phyloP scores from a whole-genome alignment of 2,329 filamentous ascomycete species.

The Alternaria metachromatica region DNA sequence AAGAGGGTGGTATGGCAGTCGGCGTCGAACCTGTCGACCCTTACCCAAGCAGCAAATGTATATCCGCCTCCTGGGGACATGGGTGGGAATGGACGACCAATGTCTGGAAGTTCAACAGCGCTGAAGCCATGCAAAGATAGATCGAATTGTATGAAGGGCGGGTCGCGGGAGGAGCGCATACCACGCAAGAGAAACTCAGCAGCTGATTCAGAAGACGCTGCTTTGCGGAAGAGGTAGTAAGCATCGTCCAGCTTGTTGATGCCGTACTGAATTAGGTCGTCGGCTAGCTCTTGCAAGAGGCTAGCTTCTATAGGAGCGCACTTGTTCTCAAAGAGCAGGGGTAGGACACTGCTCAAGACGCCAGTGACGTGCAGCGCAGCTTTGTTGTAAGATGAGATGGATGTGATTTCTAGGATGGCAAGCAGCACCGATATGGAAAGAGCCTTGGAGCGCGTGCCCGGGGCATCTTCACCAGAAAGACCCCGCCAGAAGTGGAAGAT shows the following conservation, averaged over 20 bases:
- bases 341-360: slow-evolving; percentile 44
- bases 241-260: slow-evolving; percentile 83
- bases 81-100: slow-evolving; percentile 86
- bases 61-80: slow-evolving; percentile 77
- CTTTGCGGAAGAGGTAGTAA: slow-evolving; percentile 72
- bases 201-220: slow-evolving; percentile 58
- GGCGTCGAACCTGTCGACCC: slow-evolving; percentile 84
- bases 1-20: slow-evolving; percentile 92
- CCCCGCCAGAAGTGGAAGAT: slow-evolving; percentile 50
- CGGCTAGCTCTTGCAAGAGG: slow-evolving; percentile 70
- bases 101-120: slow-evolving; percentile 86
- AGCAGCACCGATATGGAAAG: slow-evolving; percentile 47
- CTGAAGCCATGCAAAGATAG: slow-evolving; percentile 85
- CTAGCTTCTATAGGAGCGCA: slow-evolving; percentile 36
- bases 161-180: slow-evolving; percentile 75
- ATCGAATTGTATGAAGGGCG: slow-evolving; percentile 92
- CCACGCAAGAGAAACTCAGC: slow-evolving; percentile 77
- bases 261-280: slow-evolving; percentile 74
- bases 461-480: slow-evolving; percentile 39
- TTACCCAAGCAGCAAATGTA: slow-evolving; percentile 87
- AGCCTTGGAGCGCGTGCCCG: slow-evolving; percentile 42
- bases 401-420: slow-evolving; percentile 43
- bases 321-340: slow-evolving; percentile 45
- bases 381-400: slow-evolving; percentile 48
- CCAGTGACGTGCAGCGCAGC: slow-evolving; percentile 47